Base-by-base conservation (phyloP, 73 alveolate species). In the Paramecium tetraurelia region DNA sequence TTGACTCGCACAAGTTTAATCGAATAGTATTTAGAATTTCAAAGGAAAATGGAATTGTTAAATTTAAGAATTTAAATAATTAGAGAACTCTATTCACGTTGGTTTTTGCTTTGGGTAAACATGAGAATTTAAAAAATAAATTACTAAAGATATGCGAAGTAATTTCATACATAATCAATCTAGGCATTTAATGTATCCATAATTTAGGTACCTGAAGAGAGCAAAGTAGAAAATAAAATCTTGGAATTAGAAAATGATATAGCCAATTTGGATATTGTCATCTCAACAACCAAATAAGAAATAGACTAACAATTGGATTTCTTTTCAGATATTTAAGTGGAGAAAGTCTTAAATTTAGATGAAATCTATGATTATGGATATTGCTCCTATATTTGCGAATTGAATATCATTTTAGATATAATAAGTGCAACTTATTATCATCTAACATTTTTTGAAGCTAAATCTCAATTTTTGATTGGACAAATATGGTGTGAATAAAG, bases 21-120 rank as follows among this genome's bases (percentile, higher is more conserved):
- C 95, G 98, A 72, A 75, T 96, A 76, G 89, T 98, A 18, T 98
- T 98, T 89, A 97, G 99, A 93, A 93, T 95, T 20, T 94, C 98
- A 36, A 95, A 97, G 92, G 99, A 98, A 44, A 96, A 97, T 69
- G 99, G 99, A 7, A 72, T 96, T 1, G 93, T 98, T 0, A 92
- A 92, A 92, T 96, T 96, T 85, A 84, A 93, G 75, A 96, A 97
- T 20, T 88, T 96, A 41, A 97, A 96, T 21, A 85, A 94, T 63
- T 18, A 24, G 46, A 92, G 88, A 93, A 94, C 83, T 83, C 95
- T 92, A 18, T 96, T 95, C 87, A 96, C 95, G 75, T 92, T 98
- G 2, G 95, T 95, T 18, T 96, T 95, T 86, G 94, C 96, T 18
- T 97, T 93, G 44, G 99, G 99, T 16, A 86, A 85, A n/a, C 93